Evolutionary conservation across 208 protist species (phyloP), one percentile per base, ranked within the genome.

Genomic region (Leishmania aethiopica): DNA sequence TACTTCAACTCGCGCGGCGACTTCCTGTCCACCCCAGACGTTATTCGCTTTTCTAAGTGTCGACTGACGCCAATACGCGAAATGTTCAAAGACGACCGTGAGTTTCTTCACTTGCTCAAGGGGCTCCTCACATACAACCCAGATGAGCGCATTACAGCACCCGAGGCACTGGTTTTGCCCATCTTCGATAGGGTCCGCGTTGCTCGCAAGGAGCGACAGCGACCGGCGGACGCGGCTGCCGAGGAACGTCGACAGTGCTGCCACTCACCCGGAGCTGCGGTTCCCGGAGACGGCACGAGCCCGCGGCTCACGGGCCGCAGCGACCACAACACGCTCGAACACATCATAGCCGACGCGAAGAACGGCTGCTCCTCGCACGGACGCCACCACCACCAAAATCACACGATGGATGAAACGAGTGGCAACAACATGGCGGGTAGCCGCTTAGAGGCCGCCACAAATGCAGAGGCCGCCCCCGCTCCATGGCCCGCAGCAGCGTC

Each of bases 111-210:
- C n/a, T 69, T 97, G 1, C 87, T 97, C 37, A 67, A 79, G 51
- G 86, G 82, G 0, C 84, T 96, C 42, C 86, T 98, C 17, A 73
- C 81, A 1, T 97, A 92, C 79, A 90, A 97, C 85, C 94, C 96
- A 17, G 53, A 77, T 55, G 84, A 90, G 70, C 94, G 96, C 69
- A 87, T 96, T 45, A 93, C 89, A 1, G 91, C 95, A 19, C 73
- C 80, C 35, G 86, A 97, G 71, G 92, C 92, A 1, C 82, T 97
- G 49, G 53, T 85, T 42, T 85, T 95, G 83, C 90, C 87, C 8
- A 84, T 96, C 40, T 96, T 98, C 77, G 76, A 93, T 28, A 28
- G 17, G 0, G 28, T 82, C 40, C 77, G 78, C 22, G 55, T 17
- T 1, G 78, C 59, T 13, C 78, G 78, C 6, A n/a, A 13, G 67